Base-by-base conservation (phyloP, 1,284 basidiomycete species). In the Moniliella sp. region DNA sequence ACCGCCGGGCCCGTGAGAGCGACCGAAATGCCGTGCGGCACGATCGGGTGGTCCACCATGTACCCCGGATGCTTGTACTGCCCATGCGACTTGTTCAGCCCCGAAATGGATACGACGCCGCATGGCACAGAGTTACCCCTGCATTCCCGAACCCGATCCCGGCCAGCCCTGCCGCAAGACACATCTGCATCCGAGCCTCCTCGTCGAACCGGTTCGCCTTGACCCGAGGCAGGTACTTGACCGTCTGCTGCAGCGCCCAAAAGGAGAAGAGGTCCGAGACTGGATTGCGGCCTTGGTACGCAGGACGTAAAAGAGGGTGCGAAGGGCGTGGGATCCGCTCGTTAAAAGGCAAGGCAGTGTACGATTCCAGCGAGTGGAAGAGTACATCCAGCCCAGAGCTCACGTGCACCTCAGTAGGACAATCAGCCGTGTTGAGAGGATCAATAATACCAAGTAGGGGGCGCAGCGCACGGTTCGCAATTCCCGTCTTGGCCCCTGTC, bases 261-360 rank as follows among this genome's bases (percentile, higher is more conserved):
- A 78, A 67, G 4, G 82, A 84, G 64, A 94, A 94, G 33, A 94
- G 81, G 57, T 94, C 86, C 4, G 82, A 56, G 33, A 91, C 80
- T 4, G 86, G 86, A 62, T 94, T 94, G 46, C 79, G 78, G 30
- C 86, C 86, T 64, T 94, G 86, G 57, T 93, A 94, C 5, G 86
- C 80, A 1, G 64, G 86, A 29, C 88, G 70, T 33, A 82, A 65
- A 30, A 84, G 75, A 2, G 86, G 86, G 64, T 94, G 91, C 10
- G 71, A 55, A 1, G 88, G 88, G 19, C 88, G 72, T 10, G 84
- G 86, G 0, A 69, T 74, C 32, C 86, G 76, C 62, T 91, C 79
- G 21, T 72, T 75, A 62, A 88, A 16, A 4, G 78, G 78, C 43
- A 84, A 82, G 8, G 80, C 78, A 8, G 80, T 84, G 57, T 78